A percentile compares a stretch with the other conserved stretches of the same genome.
These are phyloP conservation scores for Cordyceps cicadae DNA, from an alignment of 2,329 filamentous ascomycete species.

Conservation along the genomic window DNA sequence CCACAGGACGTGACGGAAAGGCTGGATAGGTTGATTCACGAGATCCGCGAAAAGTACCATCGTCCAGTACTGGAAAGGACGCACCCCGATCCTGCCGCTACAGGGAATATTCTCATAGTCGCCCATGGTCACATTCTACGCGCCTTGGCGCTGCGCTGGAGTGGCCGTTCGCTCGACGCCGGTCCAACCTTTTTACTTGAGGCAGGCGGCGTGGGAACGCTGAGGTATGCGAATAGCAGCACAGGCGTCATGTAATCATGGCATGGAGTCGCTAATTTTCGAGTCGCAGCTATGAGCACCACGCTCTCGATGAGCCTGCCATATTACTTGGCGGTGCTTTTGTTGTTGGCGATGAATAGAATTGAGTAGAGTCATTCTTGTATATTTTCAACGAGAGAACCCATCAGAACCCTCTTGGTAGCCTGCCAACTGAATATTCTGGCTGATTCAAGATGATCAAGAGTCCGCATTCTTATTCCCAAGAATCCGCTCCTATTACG, in stretches of 20 bases:
- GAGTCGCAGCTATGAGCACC: constrained; percentile 62
- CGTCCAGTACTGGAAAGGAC: constrained; percentile 48
- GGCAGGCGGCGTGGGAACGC: constrained; percentile 72
- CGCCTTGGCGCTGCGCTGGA: constrained; percentile 83
- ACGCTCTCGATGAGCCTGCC: constrained; percentile 68
- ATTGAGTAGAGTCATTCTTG: neutral
- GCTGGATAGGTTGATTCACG: constrained; percentile 66
- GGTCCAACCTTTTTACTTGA: constrained; percentile 79
- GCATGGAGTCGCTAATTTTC: constrained; percentile 12
- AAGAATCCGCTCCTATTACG: neutral
- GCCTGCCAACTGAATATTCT: neutral
- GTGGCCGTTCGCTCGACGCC: constrained; percentile 61
- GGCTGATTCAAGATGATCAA: neutral
- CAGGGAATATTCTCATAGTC: constrained; percentile 50
- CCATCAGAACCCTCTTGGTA: neutral
- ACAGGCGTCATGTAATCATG: neutral
- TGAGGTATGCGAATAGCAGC: constrained; percentile 49
- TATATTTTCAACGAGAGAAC: neutral
- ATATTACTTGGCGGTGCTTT: constrained; percentile 71
- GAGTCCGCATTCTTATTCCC: neutral
- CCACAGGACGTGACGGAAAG: constrained; percentile 65
- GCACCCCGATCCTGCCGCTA: constrained; percentile 29
- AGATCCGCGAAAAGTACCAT: constrained; percentile 63
- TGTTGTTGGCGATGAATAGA: constrained; percentile 32
- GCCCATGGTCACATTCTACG: constrained; percentile 86